These are phyloP conservation scores for Suhomyces bolitotheri DNA, from an alignment of 1,139 yeast genomes.

Conservation along the genomic window DNA sequence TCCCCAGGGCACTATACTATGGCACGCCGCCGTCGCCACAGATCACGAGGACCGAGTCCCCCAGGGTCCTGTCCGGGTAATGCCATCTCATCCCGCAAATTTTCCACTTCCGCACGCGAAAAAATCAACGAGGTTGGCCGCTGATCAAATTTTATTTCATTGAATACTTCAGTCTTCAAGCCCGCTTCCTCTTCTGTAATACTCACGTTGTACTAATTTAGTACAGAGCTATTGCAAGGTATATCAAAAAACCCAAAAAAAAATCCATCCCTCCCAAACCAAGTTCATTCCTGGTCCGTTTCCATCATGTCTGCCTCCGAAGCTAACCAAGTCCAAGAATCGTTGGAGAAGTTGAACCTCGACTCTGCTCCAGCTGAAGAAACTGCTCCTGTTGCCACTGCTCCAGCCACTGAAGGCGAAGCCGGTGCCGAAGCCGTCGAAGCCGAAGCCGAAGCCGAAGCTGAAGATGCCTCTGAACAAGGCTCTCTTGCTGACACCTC, in stretches of 20 bases:
- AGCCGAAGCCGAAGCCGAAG: too few species aligned
- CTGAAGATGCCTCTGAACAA: slow-evolving; percentile 30
- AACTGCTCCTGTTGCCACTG: slow-evolving; percentile 21
- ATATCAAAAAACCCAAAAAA: slow-evolving; percentile 18
- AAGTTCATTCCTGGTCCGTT: slow-evolving; percentile 3
- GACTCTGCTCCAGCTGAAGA: slow-evolving; percentile 29
- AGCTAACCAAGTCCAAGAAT: slow-evolving; percentile 53
- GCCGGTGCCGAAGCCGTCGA: too few species aligned
- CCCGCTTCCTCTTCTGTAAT: slow-evolving; percentile 11
- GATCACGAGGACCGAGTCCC: too few species aligned
- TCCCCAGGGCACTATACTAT: too few species aligned
- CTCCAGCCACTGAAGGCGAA: slow-evolving; percentile 26
- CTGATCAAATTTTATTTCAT: slow-evolving; percentile 8
- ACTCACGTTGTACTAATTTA: slow-evolving; percentile 8
- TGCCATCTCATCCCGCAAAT: slow-evolving; percentile 12
- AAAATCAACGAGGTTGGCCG: slow-evolving; percentile 10
- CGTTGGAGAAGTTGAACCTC: slow-evolving; percentile 55
- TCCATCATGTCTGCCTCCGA: slow-evolving; percentile 48
- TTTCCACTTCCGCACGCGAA: slow-evolving; percentile 12
- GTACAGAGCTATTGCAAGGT: slow-evolving; percentile 10
- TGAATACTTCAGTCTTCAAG: slow-evolving; percentile 9
- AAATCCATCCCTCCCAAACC: slow-evolving; percentile 11
- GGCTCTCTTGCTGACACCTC: slow-evolving; percentile 52
- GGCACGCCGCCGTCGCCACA: too few species aligned
- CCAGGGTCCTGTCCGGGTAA: slow-evolving; percentile 16